Evolutionary conservation across 1,284 basidiomycete species (phyloP).

Genomic region (Ganoderma multipileum): DNA sequence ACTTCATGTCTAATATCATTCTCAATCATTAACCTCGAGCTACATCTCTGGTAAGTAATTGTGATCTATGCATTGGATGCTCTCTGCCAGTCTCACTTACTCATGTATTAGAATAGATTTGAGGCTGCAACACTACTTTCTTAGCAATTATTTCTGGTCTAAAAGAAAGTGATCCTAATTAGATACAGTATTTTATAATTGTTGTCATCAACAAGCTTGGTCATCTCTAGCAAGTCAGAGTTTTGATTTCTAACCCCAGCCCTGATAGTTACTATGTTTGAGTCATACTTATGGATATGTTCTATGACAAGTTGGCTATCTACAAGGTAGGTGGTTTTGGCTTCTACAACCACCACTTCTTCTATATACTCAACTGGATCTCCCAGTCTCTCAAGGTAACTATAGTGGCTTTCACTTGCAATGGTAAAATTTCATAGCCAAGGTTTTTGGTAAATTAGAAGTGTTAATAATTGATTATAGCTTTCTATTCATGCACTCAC

Average conservation of each 20-base stretch:
- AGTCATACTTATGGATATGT: slow-evolving; percentile 39
- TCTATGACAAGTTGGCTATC: slow-evolving; percentile 46
- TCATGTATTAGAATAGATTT: slow-evolving; percentile 30
- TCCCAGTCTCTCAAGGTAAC: slow-evolving; percentile 28
- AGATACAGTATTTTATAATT: slow-evolving; percentile 39
- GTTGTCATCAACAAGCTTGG: slow-evolving; percentile 43
- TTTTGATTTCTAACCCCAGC: slow-evolving; percentile 28
- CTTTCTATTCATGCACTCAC: slow-evolving; percentile 21
- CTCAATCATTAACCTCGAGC: slow-evolving; percentile 39
- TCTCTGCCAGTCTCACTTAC: background rate
- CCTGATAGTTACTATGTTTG: slow-evolving; percentile 40
- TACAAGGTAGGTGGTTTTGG: slow-evolving; percentile 46
- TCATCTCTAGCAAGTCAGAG: slow-evolving; percentile 37
- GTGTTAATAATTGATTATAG: slow-evolving; percentile 4
- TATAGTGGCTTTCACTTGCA: slow-evolving; percentile 15
- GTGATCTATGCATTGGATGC: background rate
- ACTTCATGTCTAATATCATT: slow-evolving; percentile 42
- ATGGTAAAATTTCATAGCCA: slow-evolving; percentile 20
- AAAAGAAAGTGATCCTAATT: slow-evolving; percentile 41
- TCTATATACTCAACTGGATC: slow-evolving; percentile 45
- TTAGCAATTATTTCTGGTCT: slow-evolving; percentile 44
- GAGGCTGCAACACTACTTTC: slow-evolving; percentile 40
- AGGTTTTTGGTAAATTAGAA: no score
- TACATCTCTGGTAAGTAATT: slow-evolving; percentile 33
- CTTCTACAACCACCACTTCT: slow-evolving; percentile 40